Evolutionary conservation across 306 rosid genomes (phyloP), one percentile per base, ranked within the genome.

Genomic region (Dryas drummondii): DNA sequence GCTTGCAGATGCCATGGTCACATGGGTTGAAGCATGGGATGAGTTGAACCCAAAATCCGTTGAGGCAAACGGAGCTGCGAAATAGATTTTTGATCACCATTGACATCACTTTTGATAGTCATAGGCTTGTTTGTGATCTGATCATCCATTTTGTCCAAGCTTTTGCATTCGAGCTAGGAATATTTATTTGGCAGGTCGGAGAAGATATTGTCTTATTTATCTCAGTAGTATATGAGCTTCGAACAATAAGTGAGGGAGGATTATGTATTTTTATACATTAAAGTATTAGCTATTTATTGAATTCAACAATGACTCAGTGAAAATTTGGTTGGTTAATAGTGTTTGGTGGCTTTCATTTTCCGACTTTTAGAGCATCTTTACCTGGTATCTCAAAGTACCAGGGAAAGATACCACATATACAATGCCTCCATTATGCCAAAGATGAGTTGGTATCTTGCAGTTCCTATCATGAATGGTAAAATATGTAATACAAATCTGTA

Each of bases 11-110:
- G 88, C 93, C 50, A 92, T 92, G 97, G 81, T 85, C 37, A 92
- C 90, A 9, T 92, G 98, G 98, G 87, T 90, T 76, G 91, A 90
- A 77, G 96, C 92, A 7, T 92, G 98, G 98, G 91, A 90, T 5
- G 98, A 92, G 50, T 81, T 85, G 12, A 88, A 90, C 79, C 72
- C 87, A n/a, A 74, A 68, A 19, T 27, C 83, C 17, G 71, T 45
- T 17, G 79, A 58, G 32, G 4, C 7, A 7, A 71, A 37, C 5
- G 60, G 60, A 4, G 71, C 48, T 66, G 83, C 86, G 8, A 83
- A 84, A 68, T 87, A 85, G 74, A 50, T 72, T 76, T 73, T 77
- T 60, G 14, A 60, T 41, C 42, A 64, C n/a, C 68, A 52, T 22
- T 12, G 19, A 16, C 74, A 49, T 79, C 79, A 37, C 76, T 53